Conservation (phyloP, 345 rosid genomes). For the Ceriops zippeliana region DNA sequence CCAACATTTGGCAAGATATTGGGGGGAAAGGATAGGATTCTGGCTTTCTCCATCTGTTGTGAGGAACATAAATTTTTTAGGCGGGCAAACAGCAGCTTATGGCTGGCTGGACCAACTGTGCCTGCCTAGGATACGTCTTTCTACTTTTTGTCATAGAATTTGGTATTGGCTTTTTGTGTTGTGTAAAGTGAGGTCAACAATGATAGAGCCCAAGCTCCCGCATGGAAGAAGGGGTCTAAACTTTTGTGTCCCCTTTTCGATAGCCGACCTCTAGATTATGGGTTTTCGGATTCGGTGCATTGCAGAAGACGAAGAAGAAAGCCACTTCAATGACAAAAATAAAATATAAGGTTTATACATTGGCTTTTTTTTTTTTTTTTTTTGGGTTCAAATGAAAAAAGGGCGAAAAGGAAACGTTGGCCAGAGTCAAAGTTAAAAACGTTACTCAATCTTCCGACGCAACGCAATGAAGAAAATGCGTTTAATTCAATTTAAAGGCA, state of each 20-base stretch:
- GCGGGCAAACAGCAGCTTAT: background rate
- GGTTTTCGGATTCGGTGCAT: background rate
- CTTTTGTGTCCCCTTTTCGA: slow-evolving; percentile 3
- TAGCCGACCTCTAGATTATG: background rate
- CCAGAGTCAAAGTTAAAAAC: too few relatives aligned
- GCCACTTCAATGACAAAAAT: too few relatives aligned
- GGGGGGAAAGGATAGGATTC: slow-evolving; percentile 26
- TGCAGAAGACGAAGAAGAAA: too few relatives aligned
- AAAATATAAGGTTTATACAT: too few relatives aligned
- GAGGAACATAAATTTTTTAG: too few relatives aligned
- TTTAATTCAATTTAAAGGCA: too few relatives aligned
- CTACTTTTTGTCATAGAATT: slow-evolving; percentile 13
- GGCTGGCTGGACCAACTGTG: background rate
- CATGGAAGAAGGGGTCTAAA: slow-evolving; percentile 11
- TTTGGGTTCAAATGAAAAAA: too few relatives aligned
- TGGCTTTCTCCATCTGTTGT: background rate
- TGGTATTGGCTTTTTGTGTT: slow-evolving; percentile 18
- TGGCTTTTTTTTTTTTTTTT: too few relatives aligned
- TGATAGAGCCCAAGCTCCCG: slow-evolving; percentile 25
- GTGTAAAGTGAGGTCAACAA: slow-evolving; percentile 24
- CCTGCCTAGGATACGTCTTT: slow-evolving; percentile 5
- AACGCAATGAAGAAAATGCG: too few relatives aligned
- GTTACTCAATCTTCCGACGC: too few relatives aligned
- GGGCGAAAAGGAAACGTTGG: too few relatives aligned
- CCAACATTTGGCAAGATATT: background rate